These are phyloP conservation scores for Yamadazyma endophytica DNA, from an alignment of 805 yeast species.

Conservation along the genomic window DNA sequence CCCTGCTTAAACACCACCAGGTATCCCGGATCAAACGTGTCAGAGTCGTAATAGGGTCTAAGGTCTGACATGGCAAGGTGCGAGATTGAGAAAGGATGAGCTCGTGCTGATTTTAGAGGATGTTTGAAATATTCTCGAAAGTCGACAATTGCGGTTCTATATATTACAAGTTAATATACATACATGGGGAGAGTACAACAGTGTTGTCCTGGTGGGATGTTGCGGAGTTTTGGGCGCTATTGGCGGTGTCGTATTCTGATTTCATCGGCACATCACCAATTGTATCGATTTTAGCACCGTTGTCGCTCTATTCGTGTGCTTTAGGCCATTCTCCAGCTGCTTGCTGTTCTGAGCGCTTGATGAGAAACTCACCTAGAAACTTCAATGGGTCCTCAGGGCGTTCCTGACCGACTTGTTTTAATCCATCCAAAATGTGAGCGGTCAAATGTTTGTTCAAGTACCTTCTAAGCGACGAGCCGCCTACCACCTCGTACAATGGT, in stretches of 20 bases:
- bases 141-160: no score
- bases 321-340: no score
- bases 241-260: not conserved
- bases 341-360: conserved; percentile 19
- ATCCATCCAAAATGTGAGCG: conserved; percentile 59
- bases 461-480: conserved; percentile 69
- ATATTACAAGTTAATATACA: no score
- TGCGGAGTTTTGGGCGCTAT: not conserved
- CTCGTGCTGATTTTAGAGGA: no score
- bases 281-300: not conserved
- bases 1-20: conserved; percentile 58
- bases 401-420: conserved; percentile 47
- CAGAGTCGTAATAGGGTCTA: conserved; percentile 73
- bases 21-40: conserved; percentile 61
- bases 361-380: conserved; percentile 51
- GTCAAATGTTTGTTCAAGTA: conserved; percentile 66
- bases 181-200: no score
- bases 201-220: not conserved
- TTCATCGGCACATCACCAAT: not conserved
- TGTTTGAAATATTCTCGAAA: no score
- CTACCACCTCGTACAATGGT: conserved; percentile 50
- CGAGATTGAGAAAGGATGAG: no score
- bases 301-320: not conserved
- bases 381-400: conserved; percentile 54
- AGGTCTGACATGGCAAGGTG: conserved; percentile 20